Evolutionary conservation across 495 filamentous ascomycete species (phyloP).

Genomic region (Penicillium maclennaniae): DNA sequence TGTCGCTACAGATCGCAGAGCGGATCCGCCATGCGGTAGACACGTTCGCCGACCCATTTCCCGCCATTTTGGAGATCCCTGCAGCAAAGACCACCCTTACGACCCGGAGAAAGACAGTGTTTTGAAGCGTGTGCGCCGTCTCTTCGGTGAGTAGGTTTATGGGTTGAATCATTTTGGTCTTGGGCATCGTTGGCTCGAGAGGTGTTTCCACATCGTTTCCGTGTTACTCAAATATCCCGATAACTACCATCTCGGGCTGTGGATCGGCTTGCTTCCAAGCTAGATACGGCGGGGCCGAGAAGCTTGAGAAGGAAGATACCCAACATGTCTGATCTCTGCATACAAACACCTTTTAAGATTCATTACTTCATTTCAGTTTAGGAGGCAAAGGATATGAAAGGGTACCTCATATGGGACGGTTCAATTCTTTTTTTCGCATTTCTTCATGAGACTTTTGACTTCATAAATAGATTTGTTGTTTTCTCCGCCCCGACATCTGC

Average conservation of each 20-base stretch:
- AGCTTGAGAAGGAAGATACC: constrained; percentile 28
- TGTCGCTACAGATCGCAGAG: constrained; percentile 70
- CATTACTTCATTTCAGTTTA: neutral
- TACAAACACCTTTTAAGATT: constrained; percentile 8
- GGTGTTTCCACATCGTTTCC: constrained; percentile 5
- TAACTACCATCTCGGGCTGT: constrained; percentile 1
- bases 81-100: constrained; percentile 98
- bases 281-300: constrained; percentile 3
- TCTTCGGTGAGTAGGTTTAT: constrained; percentile 78
- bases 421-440: too few species aligned
- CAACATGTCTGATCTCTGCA: constrained; percentile 21
- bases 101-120: constrained; percentile 99
- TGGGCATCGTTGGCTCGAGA: constrained; percentile 5
- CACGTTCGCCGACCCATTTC: constrained; percentile 51
- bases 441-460: too few species aligned
- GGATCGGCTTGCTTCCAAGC: constrained; percentile 3
- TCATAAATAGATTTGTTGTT: too few species aligned
- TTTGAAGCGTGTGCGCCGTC: constrained; percentile 77
- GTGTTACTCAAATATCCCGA: constrained; percentile 10
- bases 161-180: neutral
- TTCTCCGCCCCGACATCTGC: too few species aligned
- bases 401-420: too few species aligned
- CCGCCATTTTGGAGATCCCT: constrained; percentile 83
- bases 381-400: too few species aligned
- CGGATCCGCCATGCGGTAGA: constrained; percentile 75